These are phyloP conservation scores for Ganoderma leucocontextum DNA, from an alignment of 1,284 basidiomycete genomes.

Conservation along the genomic window DNA sequence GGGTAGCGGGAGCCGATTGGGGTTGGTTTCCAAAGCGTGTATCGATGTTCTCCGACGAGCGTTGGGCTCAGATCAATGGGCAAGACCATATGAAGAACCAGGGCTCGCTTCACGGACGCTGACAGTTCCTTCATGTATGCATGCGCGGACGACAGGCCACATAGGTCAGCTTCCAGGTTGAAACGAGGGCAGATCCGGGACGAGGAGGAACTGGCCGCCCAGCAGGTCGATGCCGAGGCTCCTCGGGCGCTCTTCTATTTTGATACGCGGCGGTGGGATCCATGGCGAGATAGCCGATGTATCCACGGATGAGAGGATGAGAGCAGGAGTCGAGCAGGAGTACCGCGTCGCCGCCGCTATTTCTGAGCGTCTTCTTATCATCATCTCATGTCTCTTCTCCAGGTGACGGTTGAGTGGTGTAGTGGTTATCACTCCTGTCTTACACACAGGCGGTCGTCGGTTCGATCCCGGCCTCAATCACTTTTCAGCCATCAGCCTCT, in stretches of 20 bases:
- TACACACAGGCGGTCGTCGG: constrained; percentile 36
- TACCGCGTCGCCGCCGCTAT: not conserved
- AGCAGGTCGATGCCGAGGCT: not conserved
- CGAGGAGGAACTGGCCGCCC: not conserved
- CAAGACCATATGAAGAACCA: not conserved
- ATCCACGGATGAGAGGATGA: constrained; percentile 2
- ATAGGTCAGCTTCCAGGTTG: not conserved
- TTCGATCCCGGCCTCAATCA: constrained; percentile 36
- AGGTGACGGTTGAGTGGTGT: constrained; percentile 30
- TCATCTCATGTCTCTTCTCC: not conserved
- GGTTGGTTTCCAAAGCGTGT: not conserved
- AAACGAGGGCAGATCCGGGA: not conserved
- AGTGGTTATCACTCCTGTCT: constrained; percentile 36
- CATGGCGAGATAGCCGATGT: constrained; percentile 1
- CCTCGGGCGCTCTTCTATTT: not conserved
- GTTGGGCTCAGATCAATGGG: not conserved
- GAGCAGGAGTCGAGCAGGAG: not conserved
- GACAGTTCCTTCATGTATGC: not conserved
- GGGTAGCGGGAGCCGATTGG: constrained; percentile 2
- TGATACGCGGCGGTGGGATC: not conserved
- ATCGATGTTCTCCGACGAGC: not conserved
- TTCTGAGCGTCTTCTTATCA: not conserved
- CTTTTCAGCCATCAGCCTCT: not conserved
- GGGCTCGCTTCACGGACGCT: not conserved
- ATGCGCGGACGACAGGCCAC: not conserved